Base-by-base conservation (phyloP, 805 yeast species). In the Candida bentonensis region DNA sequence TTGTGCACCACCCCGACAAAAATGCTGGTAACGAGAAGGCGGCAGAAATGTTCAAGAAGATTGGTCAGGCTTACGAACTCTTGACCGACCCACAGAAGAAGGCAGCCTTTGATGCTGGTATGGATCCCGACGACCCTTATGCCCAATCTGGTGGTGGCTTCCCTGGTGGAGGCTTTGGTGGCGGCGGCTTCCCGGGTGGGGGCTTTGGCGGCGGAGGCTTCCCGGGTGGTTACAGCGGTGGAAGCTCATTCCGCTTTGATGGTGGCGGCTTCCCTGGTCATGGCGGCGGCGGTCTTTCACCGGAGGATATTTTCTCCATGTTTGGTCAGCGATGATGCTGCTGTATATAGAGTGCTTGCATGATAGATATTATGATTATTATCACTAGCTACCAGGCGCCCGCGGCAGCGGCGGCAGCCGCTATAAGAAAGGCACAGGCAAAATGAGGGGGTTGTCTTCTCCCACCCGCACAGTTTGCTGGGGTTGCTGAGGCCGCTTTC, bases 21-120 rank as follows among this genome's bases (percentile, higher is more conserved):
- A 80, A 83, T 57, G 76, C 74, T 11, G 65, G 62, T 40, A 54
- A 55, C 42, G 68, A 59, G 44, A 94, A 82, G 60, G 96, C 95
- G 15, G 92, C 94, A 44, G 97, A 89, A 60, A 87, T 84, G 67
- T 89, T 89, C 66, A 89, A 89, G 65, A 95, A 86, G 61, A 73
- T 86, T 57, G 79, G 89, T 3, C 76, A 76, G 48, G 96, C 96
- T 4, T 76, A 88, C 62, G 96, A 89, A 63, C 70, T 83, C 3
- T 71, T 88, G 49, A 74, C 84, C 9, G 96, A 88, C 60, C 72
- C 81, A 17, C 83, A 88, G 59, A 89, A 88, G 71, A 82, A 96
- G 67, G 83, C 81, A 21, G 58, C 82, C 3, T 89, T 87, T 59
- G 97, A 92, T 64, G 78, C 80, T 48, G 89, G 82, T 55, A 96